Base-by-base conservation (phyloP, 495 filamentous ascomycete genomes). In the Penicillium tannophilum region DNA sequence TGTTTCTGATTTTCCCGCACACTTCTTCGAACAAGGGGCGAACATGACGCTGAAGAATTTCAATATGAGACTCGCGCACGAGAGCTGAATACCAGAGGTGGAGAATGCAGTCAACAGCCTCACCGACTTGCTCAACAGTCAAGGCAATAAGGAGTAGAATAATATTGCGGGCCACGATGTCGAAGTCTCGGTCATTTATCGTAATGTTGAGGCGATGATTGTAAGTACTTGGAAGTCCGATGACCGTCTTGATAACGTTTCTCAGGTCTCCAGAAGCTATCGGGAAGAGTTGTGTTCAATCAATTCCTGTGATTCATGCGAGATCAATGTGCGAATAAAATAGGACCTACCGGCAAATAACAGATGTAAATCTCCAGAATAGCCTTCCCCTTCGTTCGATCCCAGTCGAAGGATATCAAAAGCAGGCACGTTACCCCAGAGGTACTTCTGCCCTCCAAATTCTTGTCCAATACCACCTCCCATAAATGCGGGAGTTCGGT, bases 201-300 rank as follows among this genome's bases (percentile, higher is more conserved):
- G 66, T 61, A 0, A 77, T 58, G 2, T 63, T 35, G 45, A 75
- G 52, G 0, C 53, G 17, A 0, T 60, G 39, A 4, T 28, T 59
- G 51, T 72, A 78, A 1, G 19, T 55, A 2, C 17, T 53, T 0
- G 75, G 75, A 16, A 83, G 59, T 0, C 57, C 24, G 11, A 55
- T 47, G 26, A 83, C 52, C 0, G 80, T 76, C 57, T 70, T 70
- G 48, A 80, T 55, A 10, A 77, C 55, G 60, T 81, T 78, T 20
- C 79, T 63, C 10, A 78, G 49, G 54, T 84, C 78, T 41, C 79
- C 79, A 2, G 78, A 81, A 2, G 77, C 80, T 77, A 51, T 62
- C 2, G 1, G 23, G 56, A 28, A 8, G 14, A 5, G 35, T 23
- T 23, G 20, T 23, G 20, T 23, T 23, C 20, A 23, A 23, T 23